Evolutionary conservation across 805 yeast genomes (phyloP), one percentile per base, ranked within the genome.

Genomic region (Kodamaea fukazawae): DNA sequence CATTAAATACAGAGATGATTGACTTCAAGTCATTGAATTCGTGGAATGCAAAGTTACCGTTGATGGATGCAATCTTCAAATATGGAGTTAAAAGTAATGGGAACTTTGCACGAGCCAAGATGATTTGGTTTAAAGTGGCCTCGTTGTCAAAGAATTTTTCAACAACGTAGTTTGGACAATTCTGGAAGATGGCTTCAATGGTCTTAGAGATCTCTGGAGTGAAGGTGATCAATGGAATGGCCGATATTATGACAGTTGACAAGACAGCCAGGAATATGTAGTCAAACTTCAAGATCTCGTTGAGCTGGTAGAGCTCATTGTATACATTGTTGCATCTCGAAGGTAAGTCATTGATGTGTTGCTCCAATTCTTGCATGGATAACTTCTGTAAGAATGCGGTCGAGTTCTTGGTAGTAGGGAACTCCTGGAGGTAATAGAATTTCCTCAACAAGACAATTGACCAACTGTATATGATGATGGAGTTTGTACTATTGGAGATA

Each of bases 91-190:
- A 57, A 2, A 79, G 61, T 26, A 72, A 67, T 0, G 98, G 98
- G 45, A 86, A 75, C 53, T 90, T 88, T 0, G 93, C 83, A 45
- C 82, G 71, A 1, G 86, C 63, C 18, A 87, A 55, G 11, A 76
- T 64, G 22, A 81, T 52, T 3, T 72, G 55, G 36, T 70, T 68
- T 15, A 63, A 63, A 0, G 75, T 66, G 1, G 67, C 59, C n/a
- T 68, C 67, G 38, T 69, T 63, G 2, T 60, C 56, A 47, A 78
- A 79, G 47, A 79, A 76, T 11, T 52, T 55, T 43, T 65, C 69
- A 9, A 71, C 59, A 1, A 72, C 60, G 29, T 67, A 56, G 29
- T 67, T 67, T 1, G 83, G 79, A 29, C 75, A 71, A 18, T 63
- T 56, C 7, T 57, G 53, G 33, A 79, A 49, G 0, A 79, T 70